These are phyloP conservation scores for Salix dunnii DNA, from an alignment of 345 rosid species.

Conservation along the genomic window DNA sequence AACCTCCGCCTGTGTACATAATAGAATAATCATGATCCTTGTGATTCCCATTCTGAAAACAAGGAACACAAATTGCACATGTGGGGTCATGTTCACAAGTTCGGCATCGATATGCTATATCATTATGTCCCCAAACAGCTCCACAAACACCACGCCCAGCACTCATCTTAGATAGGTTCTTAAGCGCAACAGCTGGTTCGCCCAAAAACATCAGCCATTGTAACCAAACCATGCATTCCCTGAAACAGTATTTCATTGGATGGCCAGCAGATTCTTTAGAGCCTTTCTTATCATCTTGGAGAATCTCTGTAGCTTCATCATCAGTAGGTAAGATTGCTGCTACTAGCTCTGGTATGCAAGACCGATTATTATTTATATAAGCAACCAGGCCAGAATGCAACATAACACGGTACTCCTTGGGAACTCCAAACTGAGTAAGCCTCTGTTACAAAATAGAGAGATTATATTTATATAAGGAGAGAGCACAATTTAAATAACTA, in stretches of 20 bases:
- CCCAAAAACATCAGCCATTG: constrained; percentile 86
- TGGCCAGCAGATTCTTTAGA: constrained; percentile 28
- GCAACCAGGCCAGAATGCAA: constrained; percentile 45
- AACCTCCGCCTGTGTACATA: constrained; percentile 83
- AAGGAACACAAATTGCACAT: constrained; percentile 92
- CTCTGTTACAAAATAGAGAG: constrained; percentile 43
- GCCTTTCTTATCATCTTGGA: constrained; percentile 31
- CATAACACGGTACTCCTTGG: constrained; percentile 41
- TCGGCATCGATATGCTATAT: constrained; percentile 82
- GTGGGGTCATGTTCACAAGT: constrained; percentile 88
- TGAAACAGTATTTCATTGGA: constrained; percentile 37
- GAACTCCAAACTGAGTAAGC: constrained; percentile 61
- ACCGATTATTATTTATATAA: constrained; percentile 40
- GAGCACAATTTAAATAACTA: not conserved
- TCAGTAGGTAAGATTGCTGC: constrained; percentile 61
- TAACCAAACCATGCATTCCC: constrained; percentile 66
- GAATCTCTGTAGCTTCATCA: constrained; percentile 48
- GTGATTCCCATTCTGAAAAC: constrained; percentile 83
- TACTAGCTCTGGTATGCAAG: constrained; percentile 44
- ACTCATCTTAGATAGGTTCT: constrained; percentile 42
- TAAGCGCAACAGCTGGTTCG: constrained; percentile 50
- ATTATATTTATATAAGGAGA: not conserved
- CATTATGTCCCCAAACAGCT: constrained; percentile 89
- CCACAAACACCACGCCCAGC: constrained; percentile 87
- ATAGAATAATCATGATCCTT: constrained; percentile 70